These are phyloP conservation scores for Colletotrichum godetiae DNA, from an alignment of 2,329 filamentous ascomycete genomes.

Conservation along the genomic window DNA sequence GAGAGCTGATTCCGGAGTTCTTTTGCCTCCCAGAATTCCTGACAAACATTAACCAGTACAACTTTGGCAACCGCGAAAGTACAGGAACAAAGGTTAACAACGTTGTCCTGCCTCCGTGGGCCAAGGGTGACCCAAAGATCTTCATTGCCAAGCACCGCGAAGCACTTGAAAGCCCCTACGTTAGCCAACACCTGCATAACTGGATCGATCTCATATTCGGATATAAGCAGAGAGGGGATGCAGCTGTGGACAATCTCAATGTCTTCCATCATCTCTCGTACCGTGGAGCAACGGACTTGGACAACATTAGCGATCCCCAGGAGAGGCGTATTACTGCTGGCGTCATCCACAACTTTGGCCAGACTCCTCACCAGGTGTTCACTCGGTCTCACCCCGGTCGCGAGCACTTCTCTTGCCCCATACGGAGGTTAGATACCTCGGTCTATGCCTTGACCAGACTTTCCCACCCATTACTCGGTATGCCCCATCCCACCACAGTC, in stretches of 20 bases:
- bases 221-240: slow-evolving; percentile 91
- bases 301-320: slow-evolving; percentile 88
- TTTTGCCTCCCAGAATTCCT: slow-evolving; percentile 97
- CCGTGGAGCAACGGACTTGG: slow-evolving; percentile 90
- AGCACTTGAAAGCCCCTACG: slow-evolving; percentile 91
- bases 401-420: slow-evolving; percentile 74
- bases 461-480: slow-evolving; percentile 80
- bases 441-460: slow-evolving; percentile 81
- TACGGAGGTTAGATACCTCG: slow-evolving; percentile 80
- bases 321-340: slow-evolving; percentile 91
- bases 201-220: slow-evolving; percentile 99
- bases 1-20: slow-evolving; percentile 96
- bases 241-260: slow-evolving; percentile 90
- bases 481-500: slow-evolving; percentile 27
- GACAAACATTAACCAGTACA: slow-evolving; percentile 92
- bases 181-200: slow-evolving; percentile 87
- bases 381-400: slow-evolving; percentile 81
- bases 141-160: slow-evolving; percentile 97
- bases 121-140: slow-evolving; percentile 93
- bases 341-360: slow-evolving; percentile 98
- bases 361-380: slow-evolving; percentile 97
- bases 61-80: slow-evolving; percentile 90
- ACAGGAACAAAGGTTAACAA: slow-evolving; percentile 83
- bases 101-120: slow-evolving; percentile 93
- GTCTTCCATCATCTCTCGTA: slow-evolving; percentile 98